phyloP scores from a whole-genome alignment of 768 basidiomycete genomes.

The Suillus subalutaceus region DNA sequence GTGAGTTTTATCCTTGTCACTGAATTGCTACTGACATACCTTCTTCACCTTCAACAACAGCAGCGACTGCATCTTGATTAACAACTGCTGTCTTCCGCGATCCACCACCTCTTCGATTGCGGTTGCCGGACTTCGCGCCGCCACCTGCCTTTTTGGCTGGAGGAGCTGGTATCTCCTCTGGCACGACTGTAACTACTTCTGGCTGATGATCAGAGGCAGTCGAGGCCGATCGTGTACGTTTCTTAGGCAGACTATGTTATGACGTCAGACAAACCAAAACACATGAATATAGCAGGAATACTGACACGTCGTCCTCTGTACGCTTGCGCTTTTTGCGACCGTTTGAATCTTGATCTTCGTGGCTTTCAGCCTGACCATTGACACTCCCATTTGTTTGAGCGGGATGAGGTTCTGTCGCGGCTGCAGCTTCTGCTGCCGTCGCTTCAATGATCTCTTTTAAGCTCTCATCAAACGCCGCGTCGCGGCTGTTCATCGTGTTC shows the following conservation, averaged over 20 bases:
- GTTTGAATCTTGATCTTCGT: constrained; percentile 50
- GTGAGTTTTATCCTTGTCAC: constrained; percentile 34
- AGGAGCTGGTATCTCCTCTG: constrained; percentile 44
- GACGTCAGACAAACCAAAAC: constrained; percentile 16
- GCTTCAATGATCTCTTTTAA: constrained; percentile 76
- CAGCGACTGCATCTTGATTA: constrained; percentile 25
- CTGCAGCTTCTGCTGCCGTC: constrained; percentile 71
- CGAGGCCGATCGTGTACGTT: constrained; percentile 78
- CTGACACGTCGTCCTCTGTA: constrained; percentile 71
- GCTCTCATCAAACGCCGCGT: constrained; percentile 91
- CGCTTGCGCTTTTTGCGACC: constrained; percentile 77
- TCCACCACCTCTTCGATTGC: constrained; percentile 34
- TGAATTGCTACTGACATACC: constrained; percentile 40
- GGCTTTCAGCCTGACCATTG: constrained; percentile 43
- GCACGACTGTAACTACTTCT: constrained; percentile 38
- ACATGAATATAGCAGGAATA: constrained; percentile 15
- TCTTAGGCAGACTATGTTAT: constrained; percentile 51
- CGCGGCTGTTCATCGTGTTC: constrained; percentile 97
- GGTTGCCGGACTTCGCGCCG: constrained; percentile 27
- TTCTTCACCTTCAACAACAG: constrained; percentile 60
- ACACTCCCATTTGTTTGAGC: constrained; percentile 39
- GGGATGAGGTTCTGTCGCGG: constrained; percentile 45
- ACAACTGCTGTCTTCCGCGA: constrained; percentile 27
- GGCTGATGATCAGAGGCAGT: constrained; percentile 62
- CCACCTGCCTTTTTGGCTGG: constrained; percentile 27